These are phyloP conservation scores for Venturia asperata DNA, from an alignment of 2,329 filamentous ascomycete species.

Conservation along the genomic window DNA sequence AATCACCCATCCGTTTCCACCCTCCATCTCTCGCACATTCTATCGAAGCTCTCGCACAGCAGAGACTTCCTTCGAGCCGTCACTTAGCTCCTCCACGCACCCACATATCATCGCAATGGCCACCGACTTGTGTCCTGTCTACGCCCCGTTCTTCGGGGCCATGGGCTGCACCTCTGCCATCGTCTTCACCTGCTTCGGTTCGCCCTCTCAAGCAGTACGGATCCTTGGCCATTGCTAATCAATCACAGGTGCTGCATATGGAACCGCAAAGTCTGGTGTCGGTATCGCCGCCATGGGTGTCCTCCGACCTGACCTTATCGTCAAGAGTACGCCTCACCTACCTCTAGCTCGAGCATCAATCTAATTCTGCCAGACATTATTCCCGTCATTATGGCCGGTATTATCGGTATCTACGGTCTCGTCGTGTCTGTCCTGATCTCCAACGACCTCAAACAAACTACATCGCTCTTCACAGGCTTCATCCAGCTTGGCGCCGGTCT, in stretches of 20 bases:
- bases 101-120: slow-evolving; percentile 6
- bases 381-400: slow-evolving; percentile 99
- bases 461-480: slow-evolving; percentile 45
- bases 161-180: slow-evolving; percentile 95
- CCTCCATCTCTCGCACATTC: background rate
- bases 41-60: background rate
- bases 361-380: slow-evolving; percentile 71
- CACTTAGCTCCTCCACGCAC: background rate
- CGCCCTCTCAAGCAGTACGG: background rate
- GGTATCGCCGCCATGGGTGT: slow-evolving; percentile 99
- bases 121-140: slow-evolving; percentile 10
- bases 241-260: slow-evolving; percentile 65
- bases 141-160: slow-evolving; percentile 78
- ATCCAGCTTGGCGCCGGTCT: slow-evolving; percentile 48
- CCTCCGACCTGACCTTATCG: slow-evolving; percentile 92
- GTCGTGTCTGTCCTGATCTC: slow-evolving; percentile 50
- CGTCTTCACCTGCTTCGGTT: slow-evolving; percentile 88
- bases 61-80: background rate
- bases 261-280: slow-evolving; percentile 98
- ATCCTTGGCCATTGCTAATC: background rate
- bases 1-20: background rate
- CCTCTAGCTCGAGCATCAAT: slow-evolving; percentile 17
- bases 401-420: slow-evolving; percentile 85
- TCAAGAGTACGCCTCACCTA: slow-evolving; percentile 76
- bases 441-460: slow-evolving; percentile 43